Conservation (phyloP, 23 red algal species). For the Gracilaria gracilis region DNA sequence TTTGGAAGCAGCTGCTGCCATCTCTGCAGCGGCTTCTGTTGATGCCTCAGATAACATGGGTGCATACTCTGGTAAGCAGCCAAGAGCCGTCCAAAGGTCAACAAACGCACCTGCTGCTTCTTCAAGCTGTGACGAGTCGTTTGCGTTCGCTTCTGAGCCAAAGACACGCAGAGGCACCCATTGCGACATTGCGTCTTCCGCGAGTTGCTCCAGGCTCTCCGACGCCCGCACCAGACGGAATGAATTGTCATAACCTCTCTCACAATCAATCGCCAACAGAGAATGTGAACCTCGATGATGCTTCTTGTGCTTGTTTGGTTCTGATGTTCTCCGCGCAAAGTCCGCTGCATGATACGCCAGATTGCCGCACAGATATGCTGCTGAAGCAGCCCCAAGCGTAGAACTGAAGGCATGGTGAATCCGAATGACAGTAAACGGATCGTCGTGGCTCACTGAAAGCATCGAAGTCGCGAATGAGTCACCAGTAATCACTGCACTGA, state of each 20-base stretch:
- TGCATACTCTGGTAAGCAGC: constrained; percentile 79
- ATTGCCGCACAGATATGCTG: constrained; percentile 61
- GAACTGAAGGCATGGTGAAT: constrained; percentile 66
- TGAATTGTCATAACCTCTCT: constrained; percentile 44
- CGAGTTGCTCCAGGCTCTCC: constrained; percentile 72
- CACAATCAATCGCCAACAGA: constrained; percentile 5
- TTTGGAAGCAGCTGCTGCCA: constrained; percentile 63
- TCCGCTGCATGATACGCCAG: constrained; percentile 34
- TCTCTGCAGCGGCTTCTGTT: constrained; percentile 81
- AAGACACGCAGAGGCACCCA: constrained; percentile 71
- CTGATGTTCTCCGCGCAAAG: constrained; percentile 25
- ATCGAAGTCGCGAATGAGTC: constrained; percentile 40
- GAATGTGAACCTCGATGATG: constrained; percentile 1
- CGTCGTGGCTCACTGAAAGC: constrained; percentile 41
- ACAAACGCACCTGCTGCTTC: constrained; percentile 72
- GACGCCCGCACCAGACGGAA: constrained; percentile 61
- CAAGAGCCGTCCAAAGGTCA: constrained; percentile 69
- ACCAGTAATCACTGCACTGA: constrained; percentile 29
- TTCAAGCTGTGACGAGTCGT: constrained; percentile 15
- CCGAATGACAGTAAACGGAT: constrained; percentile 51
- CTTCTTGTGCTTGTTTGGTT: constrained; percentile 19
- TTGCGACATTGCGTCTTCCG: constrained; percentile 75
- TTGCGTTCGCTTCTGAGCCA: constrained; percentile 36
- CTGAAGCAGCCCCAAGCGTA: constrained; percentile 43
- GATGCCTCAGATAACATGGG: constrained; percentile 74